phyloP scores from a whole-genome alignment of 495 filamentous ascomycete genomes.

The Staphylotrichum longicolle region DNA sequence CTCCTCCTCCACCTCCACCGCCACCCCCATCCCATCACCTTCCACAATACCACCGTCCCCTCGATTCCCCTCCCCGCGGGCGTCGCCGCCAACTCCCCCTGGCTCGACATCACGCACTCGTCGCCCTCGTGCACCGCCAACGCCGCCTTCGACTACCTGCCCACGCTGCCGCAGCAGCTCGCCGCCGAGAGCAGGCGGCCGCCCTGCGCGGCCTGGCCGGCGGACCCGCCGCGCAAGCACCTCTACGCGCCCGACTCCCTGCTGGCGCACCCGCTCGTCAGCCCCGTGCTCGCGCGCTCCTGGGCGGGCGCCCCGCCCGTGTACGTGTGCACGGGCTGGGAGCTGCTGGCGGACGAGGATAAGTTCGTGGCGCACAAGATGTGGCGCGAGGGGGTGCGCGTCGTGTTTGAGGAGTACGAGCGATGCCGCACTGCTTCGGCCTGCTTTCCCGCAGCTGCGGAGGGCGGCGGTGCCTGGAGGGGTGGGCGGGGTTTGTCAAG shows the following conservation, averaged over 20 bases:
- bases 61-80: slow-evolving; percentile 72
- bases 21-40: slow-evolving; percentile 48
- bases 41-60: slow-evolving; percentile 55
- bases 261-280: slow-evolving; percentile 72
- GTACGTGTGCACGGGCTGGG: slow-evolving; percentile 73
- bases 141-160: slow-evolving; percentile 72
- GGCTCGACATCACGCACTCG: slow-evolving; percentile 73
- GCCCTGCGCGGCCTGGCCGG: slow-evolving; percentile 67
- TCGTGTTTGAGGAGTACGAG: slow-evolving; percentile 76
- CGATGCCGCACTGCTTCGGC: slow-evolving; percentile 87
- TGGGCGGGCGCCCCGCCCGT: slow-evolving; percentile 73
- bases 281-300: slow-evolving; percentile 58
- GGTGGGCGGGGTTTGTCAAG: slow-evolving; percentile 58
- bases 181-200: slow-evolving; percentile 43
- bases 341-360: slow-evolving; percentile 73
- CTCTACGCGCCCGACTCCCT: slow-evolving; percentile 64
- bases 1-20: slow-evolving; percentile 69
- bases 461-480: slow-evolving; percentile 51
- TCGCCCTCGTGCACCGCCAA: slow-evolving; percentile 67
- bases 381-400: slow-evolving; percentile 57
- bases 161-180: slow-evolving; percentile 39
- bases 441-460: slow-evolving; percentile 57
- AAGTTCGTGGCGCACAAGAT: slow-evolving; percentile 60
- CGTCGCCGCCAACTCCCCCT: slow-evolving; percentile 63
- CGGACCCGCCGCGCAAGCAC: slow-evolving; percentile 63